Base-by-base conservation (phyloP, 352 stramenopile genomes). In the Pythium oligandrum region DNA sequence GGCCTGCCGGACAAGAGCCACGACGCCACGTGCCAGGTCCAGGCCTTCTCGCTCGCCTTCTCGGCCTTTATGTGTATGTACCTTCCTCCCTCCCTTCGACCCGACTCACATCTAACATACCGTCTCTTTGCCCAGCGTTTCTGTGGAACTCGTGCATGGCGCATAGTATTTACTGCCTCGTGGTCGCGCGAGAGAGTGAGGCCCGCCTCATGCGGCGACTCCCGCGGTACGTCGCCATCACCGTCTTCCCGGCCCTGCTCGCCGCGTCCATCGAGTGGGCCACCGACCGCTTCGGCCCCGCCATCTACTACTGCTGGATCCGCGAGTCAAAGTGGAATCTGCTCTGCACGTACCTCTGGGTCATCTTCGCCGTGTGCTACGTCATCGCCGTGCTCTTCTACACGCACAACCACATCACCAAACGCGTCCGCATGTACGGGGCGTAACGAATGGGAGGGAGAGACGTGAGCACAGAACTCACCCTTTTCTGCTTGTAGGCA, bases 281-380 rank as follows among this genome's bases (percentile, higher is more conserved):
- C 6, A 43, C 51, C 44, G 50, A 44, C 7, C 46, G 58, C 17
- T 59, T 61, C 40, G 71, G 61, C 32, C 47, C 78, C 51, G 75
- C 81, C 36, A 79, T 67, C 31, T 92, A 89, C 57, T 92, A 87
- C 66, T 94, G 83, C 75, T 92, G 79, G 81, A 61, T 92, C 17
- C 43, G 47, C 40, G 70, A 83, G 40, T 61, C 53, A 32, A 57
- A 61, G 39, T 70, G 73, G 56, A 71, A 86, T 48, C 66, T 89
- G 34, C 65, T 81, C 44, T 59, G 60, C 9, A 72, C 87, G 47
- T 93, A 90, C 66, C 53, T 79, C 32, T 88, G 78, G 49, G 77
- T 91, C 12, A 39, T 86, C 12, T 11, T 76, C 35, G 71, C 78
- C 6, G 82, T 86, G 56, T 40, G 85, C 42, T 85, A 91, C 60